phyloP scores from a whole-genome alignment of 768 basidiomycete species.

The Tylopilus subfusipes region DNA sequence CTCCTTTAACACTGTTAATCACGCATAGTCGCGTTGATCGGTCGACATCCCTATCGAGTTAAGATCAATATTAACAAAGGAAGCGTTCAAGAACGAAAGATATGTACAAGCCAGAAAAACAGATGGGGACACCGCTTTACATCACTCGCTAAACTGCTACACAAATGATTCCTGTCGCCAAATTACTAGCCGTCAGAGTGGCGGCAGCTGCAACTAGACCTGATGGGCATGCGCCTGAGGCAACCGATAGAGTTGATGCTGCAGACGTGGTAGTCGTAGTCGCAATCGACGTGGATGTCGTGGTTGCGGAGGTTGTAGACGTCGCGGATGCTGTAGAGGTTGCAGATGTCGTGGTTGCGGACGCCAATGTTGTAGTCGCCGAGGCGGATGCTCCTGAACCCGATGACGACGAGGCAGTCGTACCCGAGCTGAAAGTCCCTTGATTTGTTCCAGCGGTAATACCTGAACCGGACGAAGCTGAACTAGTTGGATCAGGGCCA shows the following conservation, averaged over 20 bases:
- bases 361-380: background rate
- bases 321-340: background rate
- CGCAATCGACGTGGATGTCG: background rate
- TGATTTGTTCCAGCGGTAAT: background rate
- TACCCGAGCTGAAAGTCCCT: background rate
- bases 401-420: background rate
- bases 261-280: slow-evolving; percentile 2
- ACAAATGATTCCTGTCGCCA: slow-evolving; percentile 9
- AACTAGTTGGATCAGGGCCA: background rate
- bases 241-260: background rate
- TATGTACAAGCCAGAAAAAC: slow-evolving; percentile 19
- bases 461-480: slow-evolving; percentile 1
- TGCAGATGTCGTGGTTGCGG: background rate
- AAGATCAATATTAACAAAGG: background rate
- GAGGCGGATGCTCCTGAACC: background rate
- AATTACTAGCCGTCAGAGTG: background rate
- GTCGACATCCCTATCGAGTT: background rate
- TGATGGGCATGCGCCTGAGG: slow-evolving; percentile 11
- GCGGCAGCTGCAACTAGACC: slow-evolving; percentile 3
- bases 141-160: slow-evolving; percentile 2
- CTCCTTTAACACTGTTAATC: too few relatives aligned
- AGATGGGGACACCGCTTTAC: background rate
- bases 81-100: slow-evolving; percentile 7
- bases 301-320: background rate
- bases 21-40: background rate